phyloP scores from a whole-genome alignment of 768 basidiomycete species.

The Suillus bovinus region DNA sequence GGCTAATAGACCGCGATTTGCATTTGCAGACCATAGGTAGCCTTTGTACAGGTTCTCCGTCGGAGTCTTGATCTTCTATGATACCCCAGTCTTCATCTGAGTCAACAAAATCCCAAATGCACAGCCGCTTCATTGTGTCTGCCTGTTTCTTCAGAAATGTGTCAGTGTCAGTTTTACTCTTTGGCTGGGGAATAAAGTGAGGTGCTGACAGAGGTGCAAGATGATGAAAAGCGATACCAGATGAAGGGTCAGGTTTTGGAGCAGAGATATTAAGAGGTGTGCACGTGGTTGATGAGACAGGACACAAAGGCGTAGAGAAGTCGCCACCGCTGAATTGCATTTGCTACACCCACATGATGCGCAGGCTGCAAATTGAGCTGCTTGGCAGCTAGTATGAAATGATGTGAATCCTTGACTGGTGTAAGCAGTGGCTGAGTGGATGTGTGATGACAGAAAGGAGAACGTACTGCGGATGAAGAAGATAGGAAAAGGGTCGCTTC shows the following conservation, averaged over 20 bases:
- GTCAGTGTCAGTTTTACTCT: slow-evolving; percentile 39
- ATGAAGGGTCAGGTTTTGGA: slow-evolving; percentile 32
- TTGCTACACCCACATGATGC: slow-evolving; percentile 48
- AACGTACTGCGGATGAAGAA: slow-evolving; percentile 41
- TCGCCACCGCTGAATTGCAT: slow-evolving; percentile 36
- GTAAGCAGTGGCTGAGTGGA: slow-evolving; percentile 56
- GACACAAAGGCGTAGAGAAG: slow-evolving; percentile 59
- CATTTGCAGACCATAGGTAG: slow-evolving; percentile 26
- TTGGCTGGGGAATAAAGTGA: slow-evolving; percentile 32
- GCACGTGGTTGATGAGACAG: slow-evolving; percentile 24
- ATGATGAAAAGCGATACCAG: slow-evolving; percentile 35
- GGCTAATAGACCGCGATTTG: slow-evolving; percentile 30
- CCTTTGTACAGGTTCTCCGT: slow-evolving; percentile 46
- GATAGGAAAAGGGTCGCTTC: slow-evolving; percentile 60
- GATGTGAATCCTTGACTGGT: slow-evolving; percentile 54
- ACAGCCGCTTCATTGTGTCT: slow-evolving; percentile 62
- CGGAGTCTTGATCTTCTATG: slow-evolving; percentile 49
- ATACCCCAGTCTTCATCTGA: slow-evolving; percentile 46
- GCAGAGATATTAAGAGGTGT: slow-evolving; percentile 42
- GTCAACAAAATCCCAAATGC: slow-evolving; percentile 55
- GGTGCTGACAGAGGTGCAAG: slow-evolving; percentile 35
- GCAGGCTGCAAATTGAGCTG: slow-evolving; percentile 27
- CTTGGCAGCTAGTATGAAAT: slow-evolving; percentile 41
- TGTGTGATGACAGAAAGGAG: slow-evolving; percentile 45
- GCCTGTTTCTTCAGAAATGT: slow-evolving; percentile 51